Evolutionary conservation across 257 asterid genomes (phyloP), one percentile per base, ranked within the genome.

Genomic region (Eustoma russellianum): DNA sequence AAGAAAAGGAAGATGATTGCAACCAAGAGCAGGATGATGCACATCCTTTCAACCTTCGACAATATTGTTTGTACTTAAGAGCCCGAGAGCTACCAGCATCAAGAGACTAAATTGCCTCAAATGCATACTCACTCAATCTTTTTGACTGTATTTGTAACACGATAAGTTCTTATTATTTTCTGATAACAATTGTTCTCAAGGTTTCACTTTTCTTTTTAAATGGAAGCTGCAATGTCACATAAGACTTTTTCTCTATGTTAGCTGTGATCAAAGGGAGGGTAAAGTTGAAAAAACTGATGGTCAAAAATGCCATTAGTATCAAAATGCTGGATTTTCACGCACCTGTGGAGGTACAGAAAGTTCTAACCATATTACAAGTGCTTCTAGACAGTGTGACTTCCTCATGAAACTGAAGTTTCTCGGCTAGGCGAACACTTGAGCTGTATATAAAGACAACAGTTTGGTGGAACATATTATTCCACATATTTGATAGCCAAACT

Each of bases 271-370:
- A 38, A 38, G 11, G 12, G 43, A 38, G 12, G 43, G 43, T 38
- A 38, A 8, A 11, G 9, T 38, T 5, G 1, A 38, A 9, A 38
- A 2, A 7, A 38, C 43, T 11, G 44, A 5, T 50, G 7, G 30
- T 53, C 53, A 55, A 57, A 33, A 38, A 46, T 34, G 49, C 19
- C 24, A 38, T 6, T 17, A 48, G n/a, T 13, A 45, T 52, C 69
- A 16, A 50, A 68, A 3, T 33, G 53, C 28, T 33, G 9, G 46
- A 46, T 73, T 70, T 61, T 55, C 64, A 78, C 91, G 69, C 79
- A 86, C 90, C 91, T 86, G 71, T 67, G 57, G 58, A 66, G 56
- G 82, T 67, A 75, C 75, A 78, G 65, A 64, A 68, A 13, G 84
- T 75, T 78, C 79, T 83, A 86, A 73, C 47, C 64, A 74, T 69